Evolutionary conservation across 768 basidiomycete genomes (phyloP), one percentile per base, ranked within the genome.

Genomic region (Kondoa malvinella): DNA sequence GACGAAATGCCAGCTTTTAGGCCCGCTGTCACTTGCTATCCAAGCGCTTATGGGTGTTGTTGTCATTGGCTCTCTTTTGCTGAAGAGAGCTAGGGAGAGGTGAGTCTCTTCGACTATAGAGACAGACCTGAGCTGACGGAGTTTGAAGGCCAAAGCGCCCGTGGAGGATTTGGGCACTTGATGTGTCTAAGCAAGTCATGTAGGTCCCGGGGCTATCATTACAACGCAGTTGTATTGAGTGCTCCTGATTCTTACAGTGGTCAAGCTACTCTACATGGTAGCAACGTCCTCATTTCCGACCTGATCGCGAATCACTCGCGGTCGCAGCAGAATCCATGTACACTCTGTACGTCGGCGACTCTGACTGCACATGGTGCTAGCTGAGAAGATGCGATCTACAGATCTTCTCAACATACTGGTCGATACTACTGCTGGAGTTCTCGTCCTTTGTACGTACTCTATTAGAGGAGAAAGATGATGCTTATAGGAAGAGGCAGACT

Each of bases 351-450:
- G 64, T 66, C 29, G 1, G 8, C 32, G n/a, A 3, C 34, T 8
- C 21, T 50, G 16, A 32, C 16, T 26, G 27, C 33, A 2, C 15
- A 4, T 31, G 14, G 33, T 15, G 26, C 3, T 30, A 21, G 33
- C 25, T 4, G 29, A 61, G n/a, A n/a, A n/a, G n/a, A n/a, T n/a
- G 31, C n/a, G 12, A 34, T 33, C 16, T 30, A 84, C 84, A 71
- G 95, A 96, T 77, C 92, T 95, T 75, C 83, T 95, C 57, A 92
- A 96, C 73, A 87, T 97, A 62, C 80, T 94, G 30, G 80, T 96
- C 67, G 94, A 97, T 77, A 91, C 89, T 21, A 92, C 90, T 1
- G 80, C 92, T 66, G 94, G 94, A 69, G 87, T 96, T 67, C 86
- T 81, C 27, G 78, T 92, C 66, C 83, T 97, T 56, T 96, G 90